phyloP scores from a whole-genome alignment of 306 rosid species.

The Prunus mongolica region DNA sequence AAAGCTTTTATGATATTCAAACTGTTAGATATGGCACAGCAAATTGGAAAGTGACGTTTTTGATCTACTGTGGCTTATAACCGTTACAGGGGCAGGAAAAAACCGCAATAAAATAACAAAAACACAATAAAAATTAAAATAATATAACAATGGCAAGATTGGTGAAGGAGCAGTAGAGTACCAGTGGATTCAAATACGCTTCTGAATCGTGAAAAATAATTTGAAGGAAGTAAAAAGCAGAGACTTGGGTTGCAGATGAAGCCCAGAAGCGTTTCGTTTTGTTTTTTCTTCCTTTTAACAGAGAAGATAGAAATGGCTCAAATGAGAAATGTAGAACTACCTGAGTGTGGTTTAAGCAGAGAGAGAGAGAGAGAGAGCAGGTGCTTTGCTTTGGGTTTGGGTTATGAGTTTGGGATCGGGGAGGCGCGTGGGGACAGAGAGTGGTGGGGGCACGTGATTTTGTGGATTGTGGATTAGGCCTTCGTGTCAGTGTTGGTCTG shows the following conservation, averaged over 20 bases:
- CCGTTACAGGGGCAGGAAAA: slow-evolving; percentile 15
- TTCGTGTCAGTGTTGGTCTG: slow-evolving; percentile 2
- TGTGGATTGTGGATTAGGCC: slow-evolving; percentile 9
- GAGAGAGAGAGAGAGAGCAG: background rate
- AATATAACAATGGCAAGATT: background rate
- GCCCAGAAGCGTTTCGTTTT: background rate
- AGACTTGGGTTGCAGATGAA: background rate
- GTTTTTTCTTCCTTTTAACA: no score
- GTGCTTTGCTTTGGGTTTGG: slow-evolving; percentile 6
- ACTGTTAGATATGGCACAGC: slow-evolving; percentile 6
- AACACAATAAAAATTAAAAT: background rate
- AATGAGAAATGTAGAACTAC: background rate
- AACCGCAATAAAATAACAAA: background rate
- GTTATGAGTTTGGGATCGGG: slow-evolving; percentile 9
- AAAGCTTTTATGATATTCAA: background rate
- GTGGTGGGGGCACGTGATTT: background rate
- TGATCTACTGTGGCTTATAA: slow-evolving; percentile 21
- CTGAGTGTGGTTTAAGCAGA: background rate
- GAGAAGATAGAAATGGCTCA: background rate
- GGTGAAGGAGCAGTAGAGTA: background rate
- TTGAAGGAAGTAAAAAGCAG: background rate
- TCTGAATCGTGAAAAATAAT: background rate
- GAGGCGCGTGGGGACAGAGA: slow-evolving; percentile 3
- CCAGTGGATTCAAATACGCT: background rate
- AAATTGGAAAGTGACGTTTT: slow-evolving; percentile 24